A percentile compares a stretch with the other conserved stretches of the same genome.
Evolutionary conservation across 2,329 filamentous ascomycete species (phyloP).

Genomic region (Thielaviopsis populi): DNA sequence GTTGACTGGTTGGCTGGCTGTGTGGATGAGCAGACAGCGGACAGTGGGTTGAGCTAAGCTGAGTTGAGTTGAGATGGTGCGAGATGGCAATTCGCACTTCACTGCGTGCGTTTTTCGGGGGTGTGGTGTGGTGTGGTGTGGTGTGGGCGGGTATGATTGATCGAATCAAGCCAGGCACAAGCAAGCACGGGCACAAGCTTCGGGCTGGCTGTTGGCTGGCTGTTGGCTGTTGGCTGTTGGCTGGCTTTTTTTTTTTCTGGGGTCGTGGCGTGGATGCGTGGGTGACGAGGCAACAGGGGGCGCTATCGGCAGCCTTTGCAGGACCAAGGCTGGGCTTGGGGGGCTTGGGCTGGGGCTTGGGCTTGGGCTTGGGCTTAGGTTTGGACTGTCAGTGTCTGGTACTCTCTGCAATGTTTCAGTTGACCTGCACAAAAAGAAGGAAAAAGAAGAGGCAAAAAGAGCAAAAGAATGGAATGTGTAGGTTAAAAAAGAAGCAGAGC

Average conservation of each 20-base stretch:
- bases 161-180: background rate
- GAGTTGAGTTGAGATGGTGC: background rate
- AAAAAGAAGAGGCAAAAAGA: background rate
- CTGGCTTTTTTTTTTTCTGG: slow-evolving; percentile 3
- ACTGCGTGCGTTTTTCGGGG: background rate
- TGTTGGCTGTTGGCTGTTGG: too few species aligned
- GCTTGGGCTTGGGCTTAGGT: too few species aligned
- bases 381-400: background rate
- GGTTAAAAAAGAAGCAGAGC: too few species aligned
- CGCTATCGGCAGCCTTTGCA: slow-evolving; percentile 4
- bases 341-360: too few species aligned
- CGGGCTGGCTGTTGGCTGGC: background rate
- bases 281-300: slow-evolving; percentile 8
- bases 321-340: background rate
- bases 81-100: background rate
- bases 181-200: background rate
- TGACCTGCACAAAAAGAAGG: background rate
- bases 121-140: background rate
- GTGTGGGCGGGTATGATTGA: background rate
- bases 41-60: too few species aligned
- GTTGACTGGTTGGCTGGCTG: too few species aligned
- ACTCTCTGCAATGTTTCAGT: background rate
- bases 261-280: background rate
- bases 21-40: too few species aligned
- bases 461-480: background rate